Conservation (phyloP, 2,329 filamentous ascomycete genomes). For the Alternaria solani region DNA sequence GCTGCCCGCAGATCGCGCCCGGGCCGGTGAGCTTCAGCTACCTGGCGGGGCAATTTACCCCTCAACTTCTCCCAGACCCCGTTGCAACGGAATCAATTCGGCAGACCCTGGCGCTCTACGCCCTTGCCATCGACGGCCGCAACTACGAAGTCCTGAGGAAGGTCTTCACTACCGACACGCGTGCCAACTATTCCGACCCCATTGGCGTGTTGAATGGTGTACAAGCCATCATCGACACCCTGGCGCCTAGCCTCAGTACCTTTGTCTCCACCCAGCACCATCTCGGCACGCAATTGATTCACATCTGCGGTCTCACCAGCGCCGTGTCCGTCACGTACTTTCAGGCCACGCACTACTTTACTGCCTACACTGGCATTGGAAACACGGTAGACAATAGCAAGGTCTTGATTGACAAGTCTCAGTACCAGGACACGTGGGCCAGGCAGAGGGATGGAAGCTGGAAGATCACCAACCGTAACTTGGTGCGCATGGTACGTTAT, state of each 20-base stretch:
- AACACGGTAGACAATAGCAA: neutral
- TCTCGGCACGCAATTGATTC: neutral
- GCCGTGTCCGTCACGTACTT: neutral
- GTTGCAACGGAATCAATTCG: neutral
- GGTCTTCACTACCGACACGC: neutral
- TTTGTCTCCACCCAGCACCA: neutral
- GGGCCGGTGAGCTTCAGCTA: neutral
- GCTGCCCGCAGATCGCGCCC: neutral
- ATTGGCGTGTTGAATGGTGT: neutral
- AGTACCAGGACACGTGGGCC: neutral
- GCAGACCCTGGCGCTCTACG: neutral
- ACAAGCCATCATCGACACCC: neutral
- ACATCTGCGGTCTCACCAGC: neutral
- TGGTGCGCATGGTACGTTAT: neutral
- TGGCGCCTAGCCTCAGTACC: neutral
- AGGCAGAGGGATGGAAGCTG: neutral
- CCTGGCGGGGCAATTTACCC: neutral
- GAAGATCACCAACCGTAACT: neutral
- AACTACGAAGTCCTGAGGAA: neutral
- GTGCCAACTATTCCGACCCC: neutral
- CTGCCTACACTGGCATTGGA: neutral
- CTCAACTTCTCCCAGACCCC: neutral
- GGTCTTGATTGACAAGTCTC: neutral
- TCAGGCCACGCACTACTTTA: neutral
- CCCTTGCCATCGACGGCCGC: neutral